Percentiles rank a stretch among this genome's conserved stretches.
phyloP scores from a whole-genome alignment of 2,329 filamentous ascomycete species.

The Penicillium sp. region DNA sequence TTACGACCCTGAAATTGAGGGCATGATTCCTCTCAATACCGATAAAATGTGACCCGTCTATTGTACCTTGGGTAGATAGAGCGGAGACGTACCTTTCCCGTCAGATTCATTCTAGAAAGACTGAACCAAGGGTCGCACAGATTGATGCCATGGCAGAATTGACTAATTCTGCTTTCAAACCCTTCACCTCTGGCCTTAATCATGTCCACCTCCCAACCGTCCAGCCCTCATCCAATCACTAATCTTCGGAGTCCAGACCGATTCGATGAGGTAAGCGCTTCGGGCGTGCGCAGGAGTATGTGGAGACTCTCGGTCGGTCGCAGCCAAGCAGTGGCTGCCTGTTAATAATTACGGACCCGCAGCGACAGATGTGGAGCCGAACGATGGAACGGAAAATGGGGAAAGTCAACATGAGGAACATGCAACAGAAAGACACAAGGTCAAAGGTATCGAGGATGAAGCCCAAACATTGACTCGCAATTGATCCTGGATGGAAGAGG shows the following conservation, averaged over 20 bases:
- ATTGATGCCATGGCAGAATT: not conserved
- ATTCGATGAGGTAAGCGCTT: not conserved
- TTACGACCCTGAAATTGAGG: too few relatives aligned
- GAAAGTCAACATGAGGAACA: not conserved
- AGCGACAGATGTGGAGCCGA: conserved; percentile 7
- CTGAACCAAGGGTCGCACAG: not conserved
- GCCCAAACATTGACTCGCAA: not conserved
- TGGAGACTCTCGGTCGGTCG: not conserved
- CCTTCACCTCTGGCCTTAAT: not conserved
- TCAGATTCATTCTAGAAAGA: not conserved
- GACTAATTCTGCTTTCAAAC: not conserved
- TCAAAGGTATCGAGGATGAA: not conserved
- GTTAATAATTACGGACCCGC: conserved; percentile 26
- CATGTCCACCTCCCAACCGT: not conserved
- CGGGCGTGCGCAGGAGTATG: not conserved
- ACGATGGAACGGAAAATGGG: not conserved
- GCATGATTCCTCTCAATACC: too few relatives aligned
- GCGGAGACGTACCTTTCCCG: too few relatives aligned
- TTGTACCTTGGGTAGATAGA: too few relatives aligned
- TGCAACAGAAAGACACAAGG: not conserved
- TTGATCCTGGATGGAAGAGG: not conserved
- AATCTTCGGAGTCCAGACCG: not conserved
- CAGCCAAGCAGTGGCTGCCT: conserved; percentile 22
- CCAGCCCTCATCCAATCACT: not conserved
- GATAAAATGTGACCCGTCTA: too few relatives aligned